phyloP scores from a whole-genome alignment of 768 basidiomycete genomes.

The Lactarius psammicola region DNA sequence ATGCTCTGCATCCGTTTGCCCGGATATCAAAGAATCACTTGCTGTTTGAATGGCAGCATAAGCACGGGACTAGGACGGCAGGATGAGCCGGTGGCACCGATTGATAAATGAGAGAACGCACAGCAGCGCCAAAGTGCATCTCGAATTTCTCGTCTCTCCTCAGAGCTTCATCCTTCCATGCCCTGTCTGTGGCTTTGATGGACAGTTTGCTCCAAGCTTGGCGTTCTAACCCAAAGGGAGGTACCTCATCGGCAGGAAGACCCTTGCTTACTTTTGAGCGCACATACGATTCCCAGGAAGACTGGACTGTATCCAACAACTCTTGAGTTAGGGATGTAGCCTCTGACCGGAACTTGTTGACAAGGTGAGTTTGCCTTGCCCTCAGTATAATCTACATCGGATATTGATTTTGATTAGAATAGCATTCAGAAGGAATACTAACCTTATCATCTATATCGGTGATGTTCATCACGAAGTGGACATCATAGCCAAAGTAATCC shows the following conservation, averaged over 20 bases:
- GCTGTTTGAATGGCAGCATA: conserved; percentile 56
- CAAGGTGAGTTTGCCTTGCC: conserved; percentile 75
- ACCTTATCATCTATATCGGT: conserved; percentile 99
- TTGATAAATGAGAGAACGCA: conserved; percentile 40
- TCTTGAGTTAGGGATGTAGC: conserved; percentile 53
- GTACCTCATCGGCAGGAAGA: conserved; percentile 50
- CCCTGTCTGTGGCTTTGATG: conserved; percentile 44
- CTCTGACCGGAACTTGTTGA: conserved; percentile 59
- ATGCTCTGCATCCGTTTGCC: conserved; percentile 41
- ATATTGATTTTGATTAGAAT: background rate
- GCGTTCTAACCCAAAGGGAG: conserved; percentile 49
- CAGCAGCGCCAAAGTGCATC: conserved; percentile 81
- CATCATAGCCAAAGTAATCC: conserved; percentile 96
- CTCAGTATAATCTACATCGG: conserved; percentile 83
- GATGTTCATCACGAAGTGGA: conserved; percentile 99
- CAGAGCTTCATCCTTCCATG: conserved; percentile 70
- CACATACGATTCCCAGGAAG: conserved; percentile 68
- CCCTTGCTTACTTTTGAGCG: conserved; percentile 62
- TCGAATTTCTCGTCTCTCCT: conserved; percentile 89
- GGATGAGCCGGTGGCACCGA: conserved; percentile 16
- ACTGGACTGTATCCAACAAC: conserved; percentile 54
- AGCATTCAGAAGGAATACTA: conserved; percentile 23
- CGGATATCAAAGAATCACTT: conserved; percentile 42
- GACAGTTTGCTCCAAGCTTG: conserved; percentile 53
- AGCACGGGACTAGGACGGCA: conserved; percentile 43